Base-by-base conservation (phyloP, 2,329 filamentous ascomycete genomes). In the Nemania sp. region DNA sequence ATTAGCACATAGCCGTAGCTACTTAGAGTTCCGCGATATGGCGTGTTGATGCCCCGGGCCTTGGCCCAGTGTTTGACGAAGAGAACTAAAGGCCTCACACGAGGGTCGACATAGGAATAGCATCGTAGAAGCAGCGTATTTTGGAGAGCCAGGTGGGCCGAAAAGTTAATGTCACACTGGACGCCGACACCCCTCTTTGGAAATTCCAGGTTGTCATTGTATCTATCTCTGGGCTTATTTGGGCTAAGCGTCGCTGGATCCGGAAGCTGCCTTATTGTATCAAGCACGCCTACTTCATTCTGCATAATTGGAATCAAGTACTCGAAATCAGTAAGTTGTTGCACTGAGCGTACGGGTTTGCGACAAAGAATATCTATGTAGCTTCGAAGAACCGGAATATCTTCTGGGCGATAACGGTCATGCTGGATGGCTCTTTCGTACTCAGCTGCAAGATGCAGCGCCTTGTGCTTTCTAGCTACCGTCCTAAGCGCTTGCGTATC, bases 21-120 rank as follows among this genome's bases (percentile, higher is more conserved):
- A 54, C 90, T 93, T 17, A 97, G 79, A 0, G 92, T 96, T 43
- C 93, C 92, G 39, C 88, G 88, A 72, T 96, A 96, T 1, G 91
- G 87, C 43, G 88, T 91, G 75, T 97, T 97, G 77, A 97, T 93
- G 64, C 87, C 90, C 48, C 93, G 87, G 29, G 83, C 81, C 74
- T 95, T 96, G 25, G 92, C 91, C 92, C 93, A 97, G 64, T 91
- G 85, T 75, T 97, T 97, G 72, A 97, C 81, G 72, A 97, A 96
- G 9, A 96, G 78, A 1, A 96, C 87, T 78, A 97, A 85, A 1
- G 87, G 86, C 20, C 86, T 84, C 5, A 97, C 91, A 11, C 93
- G 87, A 4, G 84, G 77, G 71, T 97, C 93, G 18, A 89, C 90
- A 57, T 86, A 83, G 1, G 90, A 89, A 76, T 97, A 97, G 74